Base-by-base conservation (phyloP, 768 basidiomycete species). In the Mycena polygramma region DNA sequence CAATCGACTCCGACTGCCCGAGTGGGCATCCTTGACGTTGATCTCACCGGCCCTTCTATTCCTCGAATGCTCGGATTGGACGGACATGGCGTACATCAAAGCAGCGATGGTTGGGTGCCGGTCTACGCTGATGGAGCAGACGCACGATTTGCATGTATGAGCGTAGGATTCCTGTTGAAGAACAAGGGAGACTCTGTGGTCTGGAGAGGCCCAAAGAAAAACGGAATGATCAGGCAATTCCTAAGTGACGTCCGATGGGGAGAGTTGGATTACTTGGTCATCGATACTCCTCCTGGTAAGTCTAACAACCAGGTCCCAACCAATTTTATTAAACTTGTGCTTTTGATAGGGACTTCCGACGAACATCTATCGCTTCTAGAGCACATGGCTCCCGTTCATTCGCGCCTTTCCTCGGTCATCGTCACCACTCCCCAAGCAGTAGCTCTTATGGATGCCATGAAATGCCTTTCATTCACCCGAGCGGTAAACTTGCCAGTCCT, bases 351-450 rank as follows among this genome's bases (percentile, higher is more conserved):
- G 41, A 99, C 98, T 48, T 99, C 98, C 24, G 98, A 99, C 83
- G 98, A 99, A 79, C 98, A 99, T 83, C 87, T 99, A 52, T 98
- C 97, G 43, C 85, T 99, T 57, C 84, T 99, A 71, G 97, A 98
- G 76, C 96, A 99, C 77, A 88, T 99, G 77, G 91, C 94, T 30
- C 95, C 96, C 0, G 85, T 94, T 20, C 93, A 92, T 76, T 84
- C 89, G 70, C 88, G 91, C 49, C 79, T 99, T 69, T 91, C 92
- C 53, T 92, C 95, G 37, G 86, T 99, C 67, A 89, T 99, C 69
- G 97, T 99, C 73, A 98, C 98, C 39, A 99, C 98, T 4, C 98
- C 98, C 15, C 98, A 99, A 82, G 96, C 96, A 20, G 95, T 99
- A 43, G 96, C 98, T 0, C 87, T 99, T 59, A 91, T 94, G 81